phyloP scores from a whole-genome alignment of 768 basidiomycete species.

The Hypsizygus marmoreus region DNA sequence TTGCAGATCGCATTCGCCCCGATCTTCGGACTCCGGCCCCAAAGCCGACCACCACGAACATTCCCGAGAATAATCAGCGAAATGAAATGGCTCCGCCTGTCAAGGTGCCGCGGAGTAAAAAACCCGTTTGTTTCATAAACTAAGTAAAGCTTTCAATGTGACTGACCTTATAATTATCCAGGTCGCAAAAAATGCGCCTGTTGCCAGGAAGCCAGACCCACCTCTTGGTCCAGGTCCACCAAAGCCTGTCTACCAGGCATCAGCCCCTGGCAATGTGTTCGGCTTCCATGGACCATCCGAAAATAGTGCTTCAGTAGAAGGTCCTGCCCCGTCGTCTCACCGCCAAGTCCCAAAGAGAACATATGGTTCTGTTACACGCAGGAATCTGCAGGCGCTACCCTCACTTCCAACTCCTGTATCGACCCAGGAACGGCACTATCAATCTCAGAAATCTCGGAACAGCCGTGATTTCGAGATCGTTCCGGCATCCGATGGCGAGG shows the following conservation, averaged over 20 bases:
- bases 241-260: constrained; percentile 1
- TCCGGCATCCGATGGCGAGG: too few relatives aligned
- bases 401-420: too few relatives aligned
- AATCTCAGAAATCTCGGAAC: too few relatives aligned
- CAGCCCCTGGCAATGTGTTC: neutral
- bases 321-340: neutral
- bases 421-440: too few relatives aligned
- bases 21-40: neutral
- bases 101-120: too few relatives aligned
- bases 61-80: neutral
- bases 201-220: neutral
- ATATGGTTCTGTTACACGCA: too few relatives aligned
- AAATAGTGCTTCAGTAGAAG: neutral
- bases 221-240: constrained; percentile 2
- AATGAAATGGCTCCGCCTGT: constrained; percentile 2
- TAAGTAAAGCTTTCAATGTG: neutral
- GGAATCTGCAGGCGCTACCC: too few relatives aligned
- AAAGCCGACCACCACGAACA: neutral
- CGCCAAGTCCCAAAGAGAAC: too few relatives aligned
- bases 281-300: neutral
- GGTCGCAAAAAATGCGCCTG: neutral
- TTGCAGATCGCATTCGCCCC: neutral
- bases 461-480: too few relatives aligned
- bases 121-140: too few relatives aligned
- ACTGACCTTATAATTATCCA: neutral